phyloP scores from a whole-genome alignment of 1,284 basidiomycete genomes.

The Boletus smithii region DNA sequence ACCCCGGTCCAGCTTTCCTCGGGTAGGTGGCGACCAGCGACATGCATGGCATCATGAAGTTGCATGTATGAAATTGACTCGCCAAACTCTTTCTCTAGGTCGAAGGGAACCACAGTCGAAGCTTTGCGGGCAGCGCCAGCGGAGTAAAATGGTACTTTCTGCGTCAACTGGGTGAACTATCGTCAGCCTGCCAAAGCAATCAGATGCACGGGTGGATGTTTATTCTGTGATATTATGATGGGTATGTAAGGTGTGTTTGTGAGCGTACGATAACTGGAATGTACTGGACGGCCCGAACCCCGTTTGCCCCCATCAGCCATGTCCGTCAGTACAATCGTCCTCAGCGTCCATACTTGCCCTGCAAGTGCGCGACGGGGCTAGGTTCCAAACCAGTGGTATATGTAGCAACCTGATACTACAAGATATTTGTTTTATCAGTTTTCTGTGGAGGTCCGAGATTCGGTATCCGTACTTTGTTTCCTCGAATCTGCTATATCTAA shows the following conservation, averaged over 20 bases:
- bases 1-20: conserved; percentile 53
- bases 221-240: background rate
- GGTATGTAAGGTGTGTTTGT: background rate
- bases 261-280: background rate
- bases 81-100: conserved; percentile 8
- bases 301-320: no score
- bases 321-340: no score
- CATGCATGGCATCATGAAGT: background rate
- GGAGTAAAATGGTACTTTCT: background rate
- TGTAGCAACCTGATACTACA: no score
- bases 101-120: conserved; percentile 12
- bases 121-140: conserved; percentile 8
- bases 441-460: background rate
- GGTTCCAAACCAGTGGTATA: no score
- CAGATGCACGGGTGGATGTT: background rate
- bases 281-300: no score
- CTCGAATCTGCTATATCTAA: no score
- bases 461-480: no score
- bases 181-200: no score
- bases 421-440: no score
- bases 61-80: background rate
- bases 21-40: conserved; percentile 42
- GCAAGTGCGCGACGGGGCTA: background rate
- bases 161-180: background rate
- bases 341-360: background rate